Conservation (phyloP, 169 alveolate genomes). For the Cryptosporidium tyzzeri region DNA sequence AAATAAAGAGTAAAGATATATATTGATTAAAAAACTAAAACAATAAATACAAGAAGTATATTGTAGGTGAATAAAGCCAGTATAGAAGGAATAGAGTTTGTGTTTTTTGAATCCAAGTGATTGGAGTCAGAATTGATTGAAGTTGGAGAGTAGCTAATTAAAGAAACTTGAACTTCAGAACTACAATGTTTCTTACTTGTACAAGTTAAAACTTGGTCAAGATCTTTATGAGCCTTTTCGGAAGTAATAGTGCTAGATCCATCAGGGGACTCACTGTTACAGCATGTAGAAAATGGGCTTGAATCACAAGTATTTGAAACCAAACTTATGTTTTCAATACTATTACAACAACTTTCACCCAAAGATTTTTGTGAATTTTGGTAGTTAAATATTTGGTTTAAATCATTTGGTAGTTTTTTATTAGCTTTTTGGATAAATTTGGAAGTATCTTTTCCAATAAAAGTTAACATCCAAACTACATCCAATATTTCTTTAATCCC, state of each 20-base stretch:
- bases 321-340: not conserved
- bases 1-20: not conserved
- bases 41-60: not conserved
- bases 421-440: not conserved
- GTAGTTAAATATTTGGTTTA: not conserved
- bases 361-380: not conserved
- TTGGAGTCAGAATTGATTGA: not conserved
- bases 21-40: not conserved
- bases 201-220: not conserved
- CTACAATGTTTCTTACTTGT: not conserved
- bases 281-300: conserved; percentile 23
- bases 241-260: not conserved
- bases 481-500: conserved; percentile 13
- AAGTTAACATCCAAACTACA: conserved; percentile 32
- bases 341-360: not conserved
- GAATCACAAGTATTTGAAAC: not conserved
- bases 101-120: not conserved
- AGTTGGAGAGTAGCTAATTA: not conserved
- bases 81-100: not conserved
- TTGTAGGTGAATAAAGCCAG: not conserved
- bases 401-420: not conserved
- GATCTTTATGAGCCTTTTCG: not conserved
- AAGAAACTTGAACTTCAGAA: not conserved
- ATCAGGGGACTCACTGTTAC: not conserved
- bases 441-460: conserved; percentile 48